phyloP scores from a whole-genome alignment of 2,329 filamentous ascomycete species.

The Orbilia javanica region DNA sequence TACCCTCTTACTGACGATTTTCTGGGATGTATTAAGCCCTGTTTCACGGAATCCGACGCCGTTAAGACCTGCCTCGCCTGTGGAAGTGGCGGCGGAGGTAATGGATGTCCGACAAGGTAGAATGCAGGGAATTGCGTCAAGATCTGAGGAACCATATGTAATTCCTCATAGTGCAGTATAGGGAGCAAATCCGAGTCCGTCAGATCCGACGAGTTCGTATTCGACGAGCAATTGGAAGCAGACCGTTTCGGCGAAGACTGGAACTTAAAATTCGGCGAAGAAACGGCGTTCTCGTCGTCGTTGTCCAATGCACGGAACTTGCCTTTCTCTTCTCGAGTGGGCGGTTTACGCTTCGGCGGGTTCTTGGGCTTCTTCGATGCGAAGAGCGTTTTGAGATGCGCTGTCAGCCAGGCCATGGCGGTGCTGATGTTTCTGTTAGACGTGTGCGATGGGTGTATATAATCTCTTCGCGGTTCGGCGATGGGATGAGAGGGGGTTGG shows the following conservation, averaged over 20 bases:
- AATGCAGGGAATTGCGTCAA: conserved; percentile 45
- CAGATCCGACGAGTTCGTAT: conserved; percentile 6
- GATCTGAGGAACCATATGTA: conserved; percentile 36
- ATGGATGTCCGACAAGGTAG: conserved; percentile 45
- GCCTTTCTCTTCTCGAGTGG: conserved; percentile 51
- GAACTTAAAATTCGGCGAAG: neutral
- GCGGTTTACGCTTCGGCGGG: conserved; percentile 27
- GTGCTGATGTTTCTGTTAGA: neutral
- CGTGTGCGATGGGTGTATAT: too few species aligned
- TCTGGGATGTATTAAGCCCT: conserved; percentile 32
- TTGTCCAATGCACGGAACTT: conserved; percentile 38
- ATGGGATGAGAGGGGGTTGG: neutral
- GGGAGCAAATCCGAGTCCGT: conserved; percentile 49
- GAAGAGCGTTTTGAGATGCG: conserved; percentile 47
- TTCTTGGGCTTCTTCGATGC: conserved; percentile 41
- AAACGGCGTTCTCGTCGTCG: neutral
- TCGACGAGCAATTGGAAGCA: conserved; percentile 4
- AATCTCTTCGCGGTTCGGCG: neutral
- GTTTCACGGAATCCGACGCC: conserved; percentile 19
- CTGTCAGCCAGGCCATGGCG: conserved; percentile 40
- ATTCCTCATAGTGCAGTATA: conserved; percentile 42
- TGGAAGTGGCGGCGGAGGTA: conserved; percentile 35
- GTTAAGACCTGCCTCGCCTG: conserved; percentile 49
- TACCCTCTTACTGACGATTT: conserved; percentile 53
- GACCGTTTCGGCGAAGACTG: neutral